Percentiles rank a stretch among this genome's conserved stretches.
Conservation (phyloP, 2,329 filamentous ascomycete genomes). For the Stachybotrys chartarum region DNA sequence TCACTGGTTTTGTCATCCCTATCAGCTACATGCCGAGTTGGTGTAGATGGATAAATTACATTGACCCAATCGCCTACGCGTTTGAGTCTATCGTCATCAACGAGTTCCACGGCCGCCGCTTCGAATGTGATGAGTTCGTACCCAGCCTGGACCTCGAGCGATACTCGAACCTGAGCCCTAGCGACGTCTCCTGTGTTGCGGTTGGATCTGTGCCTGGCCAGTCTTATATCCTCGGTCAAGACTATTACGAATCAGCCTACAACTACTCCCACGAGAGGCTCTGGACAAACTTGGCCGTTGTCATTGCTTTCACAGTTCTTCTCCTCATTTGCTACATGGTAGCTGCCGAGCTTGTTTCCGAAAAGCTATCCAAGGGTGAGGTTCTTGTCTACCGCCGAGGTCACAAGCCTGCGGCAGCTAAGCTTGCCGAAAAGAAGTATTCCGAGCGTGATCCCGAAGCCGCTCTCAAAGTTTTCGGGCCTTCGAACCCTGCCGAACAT, state of each 20-base stretch:
- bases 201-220: slow-evolving; percentile 39
- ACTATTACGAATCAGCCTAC: slow-evolving; percentile 36
- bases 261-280: slow-evolving; percentile 50
- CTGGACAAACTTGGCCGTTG: slow-evolving; percentile 67
- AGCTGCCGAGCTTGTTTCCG: slow-evolving; percentile 58
- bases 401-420: slow-evolving; percentile 50
- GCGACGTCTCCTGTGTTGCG: slow-evolving; percentile 35
- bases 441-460: slow-evolving; percentile 46
- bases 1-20: slow-evolving; percentile 41
- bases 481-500: slow-evolving; percentile 37
- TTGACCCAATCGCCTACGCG: slow-evolving; percentile 56
- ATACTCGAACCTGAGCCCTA: slow-evolving; percentile 15
- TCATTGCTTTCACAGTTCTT: slow-evolving; percentile 57
- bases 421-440: slow-evolving; percentile 53
- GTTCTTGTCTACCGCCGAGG: slow-evolving; percentile 68
- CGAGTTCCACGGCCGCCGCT: slow-evolving; percentile 42
- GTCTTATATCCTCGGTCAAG: slow-evolving; percentile 34
- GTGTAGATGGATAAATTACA: slow-evolving; percentile 59
- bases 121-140: slow-evolving; percentile 18
- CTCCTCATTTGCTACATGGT: slow-evolving; percentile 56
- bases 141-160: slow-evolving; percentile 11
- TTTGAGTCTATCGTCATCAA: slow-evolving; percentile 61
- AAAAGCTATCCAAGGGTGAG: slow-evolving; percentile 67
- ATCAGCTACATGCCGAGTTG: slow-evolving; percentile 48
- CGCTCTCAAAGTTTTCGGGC: slow-evolving; percentile 41